Evolutionary conservation across 2,329 filamentous ascomycete genomes (phyloP), one percentile per base, ranked within the genome.

Genomic region (Fusarium torulosum): DNA sequence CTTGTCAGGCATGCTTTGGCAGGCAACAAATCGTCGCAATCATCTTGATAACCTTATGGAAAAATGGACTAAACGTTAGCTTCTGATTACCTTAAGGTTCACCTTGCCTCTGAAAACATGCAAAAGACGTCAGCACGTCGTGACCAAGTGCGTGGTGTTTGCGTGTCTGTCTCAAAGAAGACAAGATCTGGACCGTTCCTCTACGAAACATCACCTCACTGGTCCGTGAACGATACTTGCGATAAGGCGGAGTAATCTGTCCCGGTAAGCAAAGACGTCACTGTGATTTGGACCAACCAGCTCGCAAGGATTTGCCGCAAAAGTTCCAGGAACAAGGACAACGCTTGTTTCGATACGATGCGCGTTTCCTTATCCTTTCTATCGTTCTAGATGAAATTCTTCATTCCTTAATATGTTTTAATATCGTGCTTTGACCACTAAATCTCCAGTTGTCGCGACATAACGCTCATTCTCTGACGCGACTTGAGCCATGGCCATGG

Each of bases 311-410:
- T 38, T 54, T 43, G 47, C 49, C 29, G 25, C 65, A 68, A 67
- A 67, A 67, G 65, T 69, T 61, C 65, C 65, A 42, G 33, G 27
- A 59, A 54, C 45, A 42, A 46, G 27, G 42, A 53, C 49, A 20
- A 64, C 58, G 25, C n/a, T 46, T 53, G n/a, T 44, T 49, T 60
- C 62, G 21, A 43, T 56, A 8, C 25, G n/a, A 50, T 50, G 33
- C 50, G 17, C 44, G 38, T 10, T 35, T 62, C 33, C 38, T 27
- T 7, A 33, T 31, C 33, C 10, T 25, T 42, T 35, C 15, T 42
- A 3, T 25, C 20, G 23, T 46, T 23, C 20, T 20, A n/a, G 19
- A 43, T 55, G 3, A 10, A 37, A 27, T 6, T 9, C n/a, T 20
- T 35, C 43, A 19, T 53, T 63, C 38, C 23, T 66, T 52, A 25